A percentile compares a stretch with the other conserved stretches of the same genome.
Evolutionary conservation across 345 rosid genomes (phyloP).

Genomic region (Noccaea caerulescens): DNA sequence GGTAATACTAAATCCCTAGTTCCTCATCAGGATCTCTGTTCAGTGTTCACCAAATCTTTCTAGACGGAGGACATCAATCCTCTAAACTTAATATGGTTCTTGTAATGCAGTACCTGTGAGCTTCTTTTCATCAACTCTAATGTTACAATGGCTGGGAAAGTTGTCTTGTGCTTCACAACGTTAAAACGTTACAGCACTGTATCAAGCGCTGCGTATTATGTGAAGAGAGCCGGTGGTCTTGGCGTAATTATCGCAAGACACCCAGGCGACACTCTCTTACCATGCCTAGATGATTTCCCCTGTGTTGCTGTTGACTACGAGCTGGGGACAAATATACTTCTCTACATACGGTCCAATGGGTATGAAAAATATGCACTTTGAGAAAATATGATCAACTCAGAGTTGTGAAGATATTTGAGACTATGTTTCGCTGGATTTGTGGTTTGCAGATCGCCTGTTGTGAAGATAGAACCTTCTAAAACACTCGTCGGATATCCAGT

Average conservation of each 20-base stretch:
- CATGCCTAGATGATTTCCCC: slow-evolving; percentile 47
- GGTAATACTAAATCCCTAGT: slow-evolving; percentile 20
- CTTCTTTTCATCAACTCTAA: slow-evolving; percentile 19
- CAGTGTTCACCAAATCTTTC: background rate
- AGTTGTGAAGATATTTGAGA: background rate
- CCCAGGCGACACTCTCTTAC: slow-evolving; percentile 29
- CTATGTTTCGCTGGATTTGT: background rate
- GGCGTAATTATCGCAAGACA: slow-evolving; percentile 47
- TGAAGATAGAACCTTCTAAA: slow-evolving; percentile 31
- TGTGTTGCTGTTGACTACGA: slow-evolving; percentile 48
- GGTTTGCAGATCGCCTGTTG: slow-evolving; percentile 31
- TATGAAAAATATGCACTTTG: slow-evolving; percentile 11
- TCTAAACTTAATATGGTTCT: background rate
- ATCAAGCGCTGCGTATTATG: slow-evolving; percentile 36
- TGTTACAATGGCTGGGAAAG: slow-evolving; percentile 36
- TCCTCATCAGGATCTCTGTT: background rate
- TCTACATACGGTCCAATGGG: slow-evolving; percentile 48
- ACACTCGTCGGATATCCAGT: slow-evolving; percentile 37
- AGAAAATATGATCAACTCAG: background rate
- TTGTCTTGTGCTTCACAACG: slow-evolving; percentile 44
- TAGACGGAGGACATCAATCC: background rate
- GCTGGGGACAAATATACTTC: slow-evolving; percentile 45
- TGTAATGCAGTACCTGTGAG: slow-evolving; percentile 37
- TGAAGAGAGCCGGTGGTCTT: slow-evolving; percentile 50
- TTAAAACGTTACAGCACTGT: slow-evolving; percentile 20